Evolutionary conservation across 1,139 yeast species (phyloP).

Genomic region (Yamadazyma diddensiae): DNA sequence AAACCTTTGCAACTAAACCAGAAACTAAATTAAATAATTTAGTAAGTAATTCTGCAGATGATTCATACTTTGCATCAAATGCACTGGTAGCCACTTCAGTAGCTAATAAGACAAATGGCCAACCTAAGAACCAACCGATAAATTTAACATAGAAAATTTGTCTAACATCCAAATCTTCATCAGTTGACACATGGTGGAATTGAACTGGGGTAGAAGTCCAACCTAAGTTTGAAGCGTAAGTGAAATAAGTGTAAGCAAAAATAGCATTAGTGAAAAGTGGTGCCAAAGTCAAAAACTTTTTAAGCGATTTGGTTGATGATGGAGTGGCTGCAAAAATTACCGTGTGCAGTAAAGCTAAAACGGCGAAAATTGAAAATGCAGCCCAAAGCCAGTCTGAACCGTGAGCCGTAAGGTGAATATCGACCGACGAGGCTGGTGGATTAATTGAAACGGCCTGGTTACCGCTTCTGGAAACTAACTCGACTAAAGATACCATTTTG

Average conservation of each 20-base stretch:
- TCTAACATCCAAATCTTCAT: constrained; percentile 41
- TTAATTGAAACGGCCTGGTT: constrained; percentile 53
- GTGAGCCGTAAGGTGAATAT: constrained; percentile 52
- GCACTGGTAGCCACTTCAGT: constrained; percentile 46
- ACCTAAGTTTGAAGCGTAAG: constrained; percentile 68
- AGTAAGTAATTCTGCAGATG: constrained; percentile 19
- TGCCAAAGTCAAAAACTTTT: constrained; percentile 42
- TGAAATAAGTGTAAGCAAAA: constrained; percentile 53
- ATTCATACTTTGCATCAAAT: constrained; percentile 17
- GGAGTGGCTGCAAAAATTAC: constrained; percentile 37
- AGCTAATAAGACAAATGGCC: constrained; percentile 51
- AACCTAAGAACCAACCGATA: constrained; percentile 66
- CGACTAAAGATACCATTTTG: constrained; percentile 14
- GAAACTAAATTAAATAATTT: constrained; percentile 24
- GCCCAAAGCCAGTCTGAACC: constrained; percentile 78
- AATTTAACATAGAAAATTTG: constrained; percentile 65
- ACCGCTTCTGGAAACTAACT: constrained; percentile 14
- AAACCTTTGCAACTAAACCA: constrained; percentile 30
- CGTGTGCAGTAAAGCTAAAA: constrained; percentile 41
- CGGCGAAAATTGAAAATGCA: constrained; percentile 49
- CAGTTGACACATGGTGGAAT: constrained; percentile 49
- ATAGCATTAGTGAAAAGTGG: constrained; percentile 47
- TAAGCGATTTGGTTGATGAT: constrained; percentile 28
- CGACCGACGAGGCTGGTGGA: constrained; percentile 37
- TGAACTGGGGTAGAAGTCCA: constrained; percentile 54